Conservation (phyloP, 768 basidiomycete genomes). For the Lenzites betulinus region DNA sequence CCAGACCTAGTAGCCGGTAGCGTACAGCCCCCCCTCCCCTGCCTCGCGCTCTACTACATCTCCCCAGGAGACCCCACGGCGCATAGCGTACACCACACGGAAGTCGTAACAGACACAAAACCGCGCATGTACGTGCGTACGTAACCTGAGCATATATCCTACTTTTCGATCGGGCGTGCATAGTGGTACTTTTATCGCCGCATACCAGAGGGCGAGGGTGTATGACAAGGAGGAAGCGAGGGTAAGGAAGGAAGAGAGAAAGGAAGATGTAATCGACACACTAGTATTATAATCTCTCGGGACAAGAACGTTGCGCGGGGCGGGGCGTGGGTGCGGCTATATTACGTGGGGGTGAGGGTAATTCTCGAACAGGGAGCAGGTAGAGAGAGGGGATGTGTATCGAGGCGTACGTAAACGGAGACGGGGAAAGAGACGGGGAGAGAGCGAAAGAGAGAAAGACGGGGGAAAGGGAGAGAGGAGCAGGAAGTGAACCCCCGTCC, state of each 20-base stretch:
- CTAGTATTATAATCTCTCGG: conserved; percentile 6
- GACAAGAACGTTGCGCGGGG: not conserved
- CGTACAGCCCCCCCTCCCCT: no score
- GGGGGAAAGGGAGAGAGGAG: not conserved
- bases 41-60: no score
- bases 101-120: no score
- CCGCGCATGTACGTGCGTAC: no score
- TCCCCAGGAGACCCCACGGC: no score
- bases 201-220: no score
- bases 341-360: not conserved
- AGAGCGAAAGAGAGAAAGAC: not conserved
- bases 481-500: not conserved
- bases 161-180: no score
- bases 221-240: not conserved
- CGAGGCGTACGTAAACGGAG: no score
- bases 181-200: not conserved
- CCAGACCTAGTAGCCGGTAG: no score
- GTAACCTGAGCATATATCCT: no score
- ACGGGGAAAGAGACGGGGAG: not conserved
- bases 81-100: no score
- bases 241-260: not conserved
- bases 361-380: not conserved
- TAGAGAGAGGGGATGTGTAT: not conserved
- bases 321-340: no score
- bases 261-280: not conserved